These are phyloP conservation scores for Rubus parviflorus DNA, from an alignment of 306 rosid genomes.

Conservation along the genomic window DNA sequence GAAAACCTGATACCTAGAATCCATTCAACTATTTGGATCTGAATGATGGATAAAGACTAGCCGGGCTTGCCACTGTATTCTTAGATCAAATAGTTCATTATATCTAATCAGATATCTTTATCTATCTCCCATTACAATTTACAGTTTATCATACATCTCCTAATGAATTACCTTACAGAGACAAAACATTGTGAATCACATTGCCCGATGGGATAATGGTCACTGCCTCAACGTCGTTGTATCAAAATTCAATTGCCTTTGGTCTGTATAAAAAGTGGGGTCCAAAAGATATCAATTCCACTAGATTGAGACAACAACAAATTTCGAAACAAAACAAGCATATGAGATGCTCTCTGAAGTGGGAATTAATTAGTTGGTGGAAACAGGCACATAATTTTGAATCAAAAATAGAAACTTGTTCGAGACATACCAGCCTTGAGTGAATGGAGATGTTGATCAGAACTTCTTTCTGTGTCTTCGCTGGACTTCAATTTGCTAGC, in stretches of 20 bases:
- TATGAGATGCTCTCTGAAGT: not conserved
- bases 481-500: conserved; percentile 36
- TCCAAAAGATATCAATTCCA: not conserved
- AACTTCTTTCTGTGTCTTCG: conserved; percentile 24
- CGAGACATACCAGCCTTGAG: conserved; percentile 50
- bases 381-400: conserved; percentile 9
- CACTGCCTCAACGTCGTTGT: not conserved
- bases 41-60: not conserved
- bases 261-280: conserved; percentile 5
- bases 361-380: not conserved
- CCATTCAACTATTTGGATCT: not conserved
- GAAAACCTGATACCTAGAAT: not conserved
- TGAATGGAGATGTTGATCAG: conserved; percentile 28
- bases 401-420: conserved; percentile 11
- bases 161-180: not conserved
- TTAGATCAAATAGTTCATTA: not conserved
- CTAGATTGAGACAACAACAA: not conserved
- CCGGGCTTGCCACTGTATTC: not conserved
- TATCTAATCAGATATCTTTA: not conserved
- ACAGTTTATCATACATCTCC: not conserved
- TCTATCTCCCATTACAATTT: not conserved
- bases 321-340: not conserved
- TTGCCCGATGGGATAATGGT: not conserved
- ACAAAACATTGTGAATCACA: not conserved
- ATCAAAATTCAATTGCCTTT: conserved; percentile 3